A percentile compares a stretch with the other conserved stretches of the same genome.
Evolutionary conservation across 305 asterid genomes (phyloP).

Genomic region (Solanum hybrid): DNA sequence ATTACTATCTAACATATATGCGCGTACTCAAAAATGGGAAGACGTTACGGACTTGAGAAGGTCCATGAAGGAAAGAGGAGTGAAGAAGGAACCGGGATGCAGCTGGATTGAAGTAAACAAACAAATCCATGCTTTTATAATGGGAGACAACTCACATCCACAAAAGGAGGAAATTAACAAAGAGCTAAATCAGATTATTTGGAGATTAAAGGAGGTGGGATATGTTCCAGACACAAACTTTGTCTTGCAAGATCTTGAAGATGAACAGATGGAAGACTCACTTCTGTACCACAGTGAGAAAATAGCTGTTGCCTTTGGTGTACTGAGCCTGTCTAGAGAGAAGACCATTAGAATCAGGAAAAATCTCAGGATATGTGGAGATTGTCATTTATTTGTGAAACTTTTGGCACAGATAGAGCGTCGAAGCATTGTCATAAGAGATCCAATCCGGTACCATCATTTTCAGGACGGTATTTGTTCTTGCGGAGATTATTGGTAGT

Average conservation of each 20-base stretch:
- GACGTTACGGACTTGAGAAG: conserved; percentile 45
- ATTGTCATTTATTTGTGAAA: conserved; percentile 67
- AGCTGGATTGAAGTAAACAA: conserved; percentile 72
- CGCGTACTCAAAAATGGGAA: conserved; percentile 55
- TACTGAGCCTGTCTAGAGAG: conserved; percentile 41
- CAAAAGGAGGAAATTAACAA: conserved; percentile 28
- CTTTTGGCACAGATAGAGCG: conserved; percentile 48
- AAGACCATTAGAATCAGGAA: conserved; percentile 64
- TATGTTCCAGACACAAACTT: conserved; percentile 69
- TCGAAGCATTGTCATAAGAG: conserved; percentile 56
- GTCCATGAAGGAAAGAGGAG: conserved; percentile 44
- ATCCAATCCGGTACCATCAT: conserved; percentile 79
- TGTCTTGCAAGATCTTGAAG: conserved; percentile 84
- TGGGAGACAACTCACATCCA: conserved; percentile 65
- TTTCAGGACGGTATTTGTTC: conserved; percentile 63
- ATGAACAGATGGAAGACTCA: conserved; percentile 67
- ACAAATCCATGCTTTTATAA: conserved; percentile 52
- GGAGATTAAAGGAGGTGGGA: conserved; percentile 53
- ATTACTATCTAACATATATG: conserved; percentile 58
- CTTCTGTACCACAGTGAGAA: conserved; percentile 71
- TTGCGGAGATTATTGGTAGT: conserved; percentile 74
- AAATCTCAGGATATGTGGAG: conserved; percentile 76
- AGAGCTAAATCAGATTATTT: conserved; percentile 37
- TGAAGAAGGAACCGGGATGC: conserved; percentile 78
- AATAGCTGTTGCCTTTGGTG: conserved; percentile 55